phyloP scores from a whole-genome alignment of 129 eudicot genomes.

The Chrysanthemum seticuspe region DNA sequence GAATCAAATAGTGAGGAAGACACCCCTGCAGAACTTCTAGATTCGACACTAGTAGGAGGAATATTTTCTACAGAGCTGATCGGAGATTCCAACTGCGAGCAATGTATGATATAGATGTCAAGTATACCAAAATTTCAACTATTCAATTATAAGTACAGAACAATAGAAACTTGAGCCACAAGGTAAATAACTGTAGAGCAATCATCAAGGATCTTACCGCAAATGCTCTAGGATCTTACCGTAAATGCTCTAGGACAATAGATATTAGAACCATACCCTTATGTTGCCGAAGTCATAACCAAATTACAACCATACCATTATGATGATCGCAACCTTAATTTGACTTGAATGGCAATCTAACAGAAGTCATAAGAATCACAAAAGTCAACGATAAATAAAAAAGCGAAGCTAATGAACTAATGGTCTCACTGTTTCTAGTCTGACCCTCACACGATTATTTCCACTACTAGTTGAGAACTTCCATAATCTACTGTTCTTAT shows the following conservation, averaged over 20 bases:
- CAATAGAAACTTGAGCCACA: conserved; percentile 18
- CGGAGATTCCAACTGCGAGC: conserved; percentile 51
- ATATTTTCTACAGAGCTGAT: conserved; percentile 39
- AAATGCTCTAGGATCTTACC: conserved; percentile 30
- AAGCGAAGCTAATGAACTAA: conserved; percentile 8
- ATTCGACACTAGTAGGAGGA: conserved; percentile 45
- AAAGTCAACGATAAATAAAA: conserved; percentile 23
- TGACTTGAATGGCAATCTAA: conserved; percentile 36
- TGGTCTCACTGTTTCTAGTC: conserved; percentile 26
- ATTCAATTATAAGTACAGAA: conserved; percentile 3
- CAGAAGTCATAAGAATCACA: conserved; percentile 41
- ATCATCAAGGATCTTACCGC: conserved; percentile 34
- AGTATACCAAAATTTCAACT: conserved; percentile 22
- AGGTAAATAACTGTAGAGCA: conserved; percentile 22
- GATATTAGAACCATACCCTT: conserved; percentile 32
- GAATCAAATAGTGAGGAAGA: conserved; percentile 52
- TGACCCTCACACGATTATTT: background rate
- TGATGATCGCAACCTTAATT: conserved; percentile 39
- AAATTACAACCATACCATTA: conserved; percentile 24
- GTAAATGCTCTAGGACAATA: conserved; percentile 16
- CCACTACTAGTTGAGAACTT: background rate
- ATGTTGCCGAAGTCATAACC: conserved; percentile 33
- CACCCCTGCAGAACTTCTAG: conserved; percentile 38
- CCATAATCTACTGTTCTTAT: too few relatives aligned
- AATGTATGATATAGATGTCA: conserved; percentile 29